These are phyloP conservation scores for Tetrahymena thermophila DNA, from an alignment of 73 alveolate species.

Conservation along the genomic window DNA sequence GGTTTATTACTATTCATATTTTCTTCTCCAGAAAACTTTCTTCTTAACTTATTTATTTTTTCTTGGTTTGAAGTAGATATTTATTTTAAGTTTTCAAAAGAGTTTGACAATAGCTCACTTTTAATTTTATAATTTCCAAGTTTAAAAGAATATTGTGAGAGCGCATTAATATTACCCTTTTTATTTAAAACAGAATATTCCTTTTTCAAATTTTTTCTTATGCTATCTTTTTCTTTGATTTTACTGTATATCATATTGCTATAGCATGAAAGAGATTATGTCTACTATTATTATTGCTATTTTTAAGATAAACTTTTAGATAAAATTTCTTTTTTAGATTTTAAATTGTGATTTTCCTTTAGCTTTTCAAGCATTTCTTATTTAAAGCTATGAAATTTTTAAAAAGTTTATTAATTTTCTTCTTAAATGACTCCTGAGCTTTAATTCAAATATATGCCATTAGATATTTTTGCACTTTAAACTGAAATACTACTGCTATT, in stretches of 20 bases:
- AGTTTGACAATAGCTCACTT: neutral
- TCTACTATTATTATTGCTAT: neutral
- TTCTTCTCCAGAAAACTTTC: neutral
- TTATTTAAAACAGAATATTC: neutral
- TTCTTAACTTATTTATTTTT: neutral
- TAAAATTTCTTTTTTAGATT: neutral
- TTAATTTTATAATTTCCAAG: neutral
- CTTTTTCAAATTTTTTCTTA: neutral
- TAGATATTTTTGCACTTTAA: neutral
- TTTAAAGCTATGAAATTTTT: neutral
- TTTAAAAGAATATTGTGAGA: neutral
- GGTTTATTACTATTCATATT: neutral
- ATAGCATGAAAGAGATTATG: neutral
- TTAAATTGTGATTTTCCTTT: neutral
- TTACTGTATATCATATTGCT: neutral
- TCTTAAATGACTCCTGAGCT: neutral
- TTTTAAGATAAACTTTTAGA: neutral
- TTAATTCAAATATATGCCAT: neutral
- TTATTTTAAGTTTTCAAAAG: neutral
- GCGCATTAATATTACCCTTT: neutral
- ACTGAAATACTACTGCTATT: neutral
- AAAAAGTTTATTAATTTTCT: neutral
- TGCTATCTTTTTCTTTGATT: neutral
- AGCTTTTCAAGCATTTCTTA: neutral
- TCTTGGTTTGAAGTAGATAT: neutral